These are phyloP conservation scores for Fusarium paranaense DNA, from an alignment of 2,329 filamentous ascomycete genomes.

Conservation along the genomic window DNA sequence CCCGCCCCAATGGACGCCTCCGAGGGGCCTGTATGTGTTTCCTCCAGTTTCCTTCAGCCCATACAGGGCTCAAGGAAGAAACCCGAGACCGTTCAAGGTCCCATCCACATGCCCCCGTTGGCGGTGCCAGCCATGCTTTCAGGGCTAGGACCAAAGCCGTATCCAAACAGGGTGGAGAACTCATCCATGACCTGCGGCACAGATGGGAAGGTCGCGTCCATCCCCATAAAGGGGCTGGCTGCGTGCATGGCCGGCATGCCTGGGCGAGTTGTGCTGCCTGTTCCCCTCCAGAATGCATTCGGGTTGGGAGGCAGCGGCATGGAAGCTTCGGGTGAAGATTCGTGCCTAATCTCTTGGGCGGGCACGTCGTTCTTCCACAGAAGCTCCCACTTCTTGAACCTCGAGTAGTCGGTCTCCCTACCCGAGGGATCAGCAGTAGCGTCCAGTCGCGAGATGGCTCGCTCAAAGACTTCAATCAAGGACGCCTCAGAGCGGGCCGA, in stretches of 20 bases:
- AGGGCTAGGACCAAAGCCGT: slow-evolving; percentile 47
- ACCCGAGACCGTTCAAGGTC: slow-evolving; percentile 33
- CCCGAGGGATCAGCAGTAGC: slow-evolving; percentile 53
- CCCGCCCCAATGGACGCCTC: neutral
- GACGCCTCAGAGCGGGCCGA: slow-evolving; percentile 64
- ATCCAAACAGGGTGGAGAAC: slow-evolving; percentile 49
- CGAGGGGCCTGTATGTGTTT: slow-evolving; percentile 1
- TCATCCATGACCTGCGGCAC: slow-evolving; percentile 55
- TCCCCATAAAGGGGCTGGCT: slow-evolving; percentile 51
- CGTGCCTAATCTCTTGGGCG: slow-evolving; percentile 41
- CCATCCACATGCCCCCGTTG: slow-evolving; percentile 45
- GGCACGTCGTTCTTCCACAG: slow-evolving; percentile 56
- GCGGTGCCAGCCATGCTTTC: slow-evolving; percentile 42
- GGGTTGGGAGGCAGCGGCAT: slow-evolving; percentile 40
- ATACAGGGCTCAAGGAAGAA: neutral
- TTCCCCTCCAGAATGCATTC: slow-evolving; percentile 39
- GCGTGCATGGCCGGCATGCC: slow-evolving; percentile 44
- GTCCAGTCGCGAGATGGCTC: slow-evolving; percentile 59
- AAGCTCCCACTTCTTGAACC: slow-evolving; percentile 65
- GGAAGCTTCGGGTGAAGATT: slow-evolving; percentile 38
- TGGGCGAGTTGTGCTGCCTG: slow-evolving; percentile 35
- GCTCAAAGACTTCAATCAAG: slow-evolving; percentile 65
- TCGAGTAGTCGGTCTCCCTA: slow-evolving; percentile 61
- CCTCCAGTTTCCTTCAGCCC: slow-evolving; percentile 12
- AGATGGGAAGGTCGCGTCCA: slow-evolving; percentile 52